Evolutionary conservation across 257 asterid species (phyloP).

Genomic region (Plantago elongata): DNA sequence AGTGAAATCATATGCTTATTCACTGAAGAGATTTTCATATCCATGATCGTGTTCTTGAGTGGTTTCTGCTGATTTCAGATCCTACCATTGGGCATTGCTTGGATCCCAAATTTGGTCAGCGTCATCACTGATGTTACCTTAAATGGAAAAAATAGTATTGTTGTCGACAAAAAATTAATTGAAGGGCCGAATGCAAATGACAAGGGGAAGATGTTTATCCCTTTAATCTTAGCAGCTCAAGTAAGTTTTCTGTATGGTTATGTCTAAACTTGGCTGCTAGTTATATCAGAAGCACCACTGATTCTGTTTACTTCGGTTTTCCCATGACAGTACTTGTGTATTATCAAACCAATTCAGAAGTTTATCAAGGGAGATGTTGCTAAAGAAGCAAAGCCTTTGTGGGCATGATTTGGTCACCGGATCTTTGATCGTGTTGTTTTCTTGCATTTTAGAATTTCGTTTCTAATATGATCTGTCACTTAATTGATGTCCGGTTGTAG

Average conservation of each 20-base stretch:
- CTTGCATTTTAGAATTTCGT: not conserved
- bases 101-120: constrained; percentile 80
- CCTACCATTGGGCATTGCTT: constrained; percentile 72
- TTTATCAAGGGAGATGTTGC: constrained; percentile 54
- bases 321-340: constrained; percentile 53
- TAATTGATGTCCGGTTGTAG: constrained; percentile 12
- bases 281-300: not conserved
- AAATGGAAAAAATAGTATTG: constrained; percentile 57
- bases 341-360: constrained; percentile 61
- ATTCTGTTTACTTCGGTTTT: not conserved
- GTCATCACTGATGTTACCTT: constrained; percentile 55
- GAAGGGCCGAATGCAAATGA: constrained; percentile 87
- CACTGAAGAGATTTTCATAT: not conserved
- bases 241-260: constrained; percentile 34
- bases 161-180: constrained; percentile 71
- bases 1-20: not conserved
- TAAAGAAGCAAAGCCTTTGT: constrained; percentile 43
- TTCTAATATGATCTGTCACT: not conserved
- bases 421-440: not conserved
- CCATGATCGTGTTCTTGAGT: not conserved
- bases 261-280: not conserved
- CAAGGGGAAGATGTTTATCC: constrained; percentile 67
- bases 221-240: constrained; percentile 67
- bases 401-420: constrained; percentile 34
- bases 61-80: constrained; percentile 41